Evolutionary conservation across 352 stramenopile species (phyloP), one percentile per base, ranked within the genome.

Genomic region (Chrysophaeum taylorii): DNA sequence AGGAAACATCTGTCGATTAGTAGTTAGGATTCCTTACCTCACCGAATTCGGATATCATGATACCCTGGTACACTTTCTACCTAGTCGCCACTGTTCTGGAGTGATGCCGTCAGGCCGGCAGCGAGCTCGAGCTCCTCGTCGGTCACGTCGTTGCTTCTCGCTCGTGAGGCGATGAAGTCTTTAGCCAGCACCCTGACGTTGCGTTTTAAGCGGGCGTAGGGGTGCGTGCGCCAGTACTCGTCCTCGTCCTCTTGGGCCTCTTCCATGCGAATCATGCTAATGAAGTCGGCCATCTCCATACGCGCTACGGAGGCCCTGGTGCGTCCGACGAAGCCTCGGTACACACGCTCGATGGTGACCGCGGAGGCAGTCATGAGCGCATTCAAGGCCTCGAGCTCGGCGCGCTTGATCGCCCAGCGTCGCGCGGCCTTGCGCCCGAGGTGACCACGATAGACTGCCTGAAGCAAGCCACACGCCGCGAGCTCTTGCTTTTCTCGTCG

Each of bases 281-380:
- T 93, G 72, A 96, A 96, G 76, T 96, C 86, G 27, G 88, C 89
- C 69, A 96, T 84, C 69, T 96, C 89, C n/a, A 88, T 82, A 41
- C 90, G 81, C 31, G 83, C 71, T 35, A 92, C 84, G 57, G 90
- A 85, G 9, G 91, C 88, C n/a, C 79, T 77, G 23, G 89, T 77
- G 35, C 91, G 82, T 0, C 86, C 90, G 29, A 89, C 78, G 23
- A 89, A 88, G 5, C 90, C 91, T 12, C 91, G 81, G 68, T 88
- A 95, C 9, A 86, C 82, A 23, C 89, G 80, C 73, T 95, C 87
- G 35, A 96, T 84, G 9, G 78, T 87, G 54, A 87, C 84, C 2
- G 90, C 87, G 2, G 88, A 85, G 0, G 85, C 85, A 36, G 81
- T 79, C 38, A 89, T 84, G 1, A 96, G 75, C 1, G 82, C 85